Percentiles rank a stretch among this genome's conserved stretches.
Conservation (phyloP, 2,329 filamentous ascomycete genomes). For the Coniella lustricola region DNA sequence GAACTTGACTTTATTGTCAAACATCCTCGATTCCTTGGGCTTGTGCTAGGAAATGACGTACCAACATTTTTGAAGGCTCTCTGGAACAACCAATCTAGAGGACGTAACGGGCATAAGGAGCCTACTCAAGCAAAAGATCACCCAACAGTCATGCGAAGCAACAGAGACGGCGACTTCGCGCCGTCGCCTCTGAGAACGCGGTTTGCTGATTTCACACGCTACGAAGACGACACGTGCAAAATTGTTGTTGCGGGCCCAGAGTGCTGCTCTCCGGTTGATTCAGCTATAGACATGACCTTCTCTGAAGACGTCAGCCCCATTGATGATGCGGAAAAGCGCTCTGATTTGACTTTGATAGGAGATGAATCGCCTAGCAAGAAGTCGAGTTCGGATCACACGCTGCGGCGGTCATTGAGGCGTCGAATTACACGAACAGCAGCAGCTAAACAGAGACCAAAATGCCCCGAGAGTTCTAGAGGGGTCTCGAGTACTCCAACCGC, state of each 20-base stretch:
- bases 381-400: too few relatives aligned
- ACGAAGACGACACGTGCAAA: neutral
- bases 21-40: neutral
- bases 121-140: neutral
- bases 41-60: neutral
- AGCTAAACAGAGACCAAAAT: too few relatives aligned
- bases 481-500: neutral
- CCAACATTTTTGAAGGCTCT: neutral
- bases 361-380: too few relatives aligned
- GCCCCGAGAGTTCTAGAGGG: too few relatives aligned
- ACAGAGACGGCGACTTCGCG: too few relatives aligned
- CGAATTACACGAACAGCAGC: too few relatives aligned
- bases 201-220: constrained; percentile 1
- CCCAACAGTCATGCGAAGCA: neutral
- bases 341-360: too few relatives aligned
- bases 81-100: neutral
- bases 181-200: neutral
- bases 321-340: neutral
- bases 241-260: neutral
- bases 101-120: neutral
- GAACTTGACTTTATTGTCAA: constrained; percentile 3
- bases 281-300: neutral
- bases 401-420: neutral
- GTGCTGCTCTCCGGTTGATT: neutral
- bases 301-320: neutral